Evolutionary conservation across 352 stramenopile genomes (phyloP).

Genomic region (Phytopythium chamaehyphon): DNA sequence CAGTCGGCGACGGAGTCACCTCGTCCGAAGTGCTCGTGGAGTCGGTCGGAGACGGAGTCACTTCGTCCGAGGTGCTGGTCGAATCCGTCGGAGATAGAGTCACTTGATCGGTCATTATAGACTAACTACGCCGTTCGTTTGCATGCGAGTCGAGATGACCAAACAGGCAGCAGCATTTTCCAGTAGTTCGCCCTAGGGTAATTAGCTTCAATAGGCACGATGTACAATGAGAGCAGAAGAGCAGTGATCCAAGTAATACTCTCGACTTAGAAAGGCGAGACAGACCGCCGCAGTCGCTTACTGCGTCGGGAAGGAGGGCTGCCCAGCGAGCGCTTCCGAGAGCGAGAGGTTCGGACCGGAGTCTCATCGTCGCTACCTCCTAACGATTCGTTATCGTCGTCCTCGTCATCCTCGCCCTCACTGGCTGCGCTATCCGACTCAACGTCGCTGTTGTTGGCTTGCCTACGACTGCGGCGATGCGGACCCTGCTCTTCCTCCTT

Average conservation of each 20-base stretch:
- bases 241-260: neutral
- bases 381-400: conserved; percentile 12
- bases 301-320: neutral
- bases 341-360: neutral
- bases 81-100: neutral
- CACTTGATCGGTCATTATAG: neutral
- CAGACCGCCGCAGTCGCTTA: conserved; percentile 1
- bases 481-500: conserved; percentile 9
- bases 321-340: neutral
- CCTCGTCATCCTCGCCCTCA: conserved; percentile 13
- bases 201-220: no score
- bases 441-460: neutral
- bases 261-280: neutral
- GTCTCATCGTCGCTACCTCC: conserved; percentile 1
- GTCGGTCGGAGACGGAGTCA: neutral
- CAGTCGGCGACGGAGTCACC: neutral
- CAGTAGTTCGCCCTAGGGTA: no score
- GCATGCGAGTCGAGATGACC: no score
- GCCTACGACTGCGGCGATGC: neutral
- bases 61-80: neutral
- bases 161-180: no score
- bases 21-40: neutral
- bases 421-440: conserved; percentile 16
- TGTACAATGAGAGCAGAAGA: neutral
- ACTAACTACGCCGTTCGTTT: no score